phyloP scores from a whole-genome alignment of 805 yeast species.

The Schwanniomyces vanrijiae region DNA sequence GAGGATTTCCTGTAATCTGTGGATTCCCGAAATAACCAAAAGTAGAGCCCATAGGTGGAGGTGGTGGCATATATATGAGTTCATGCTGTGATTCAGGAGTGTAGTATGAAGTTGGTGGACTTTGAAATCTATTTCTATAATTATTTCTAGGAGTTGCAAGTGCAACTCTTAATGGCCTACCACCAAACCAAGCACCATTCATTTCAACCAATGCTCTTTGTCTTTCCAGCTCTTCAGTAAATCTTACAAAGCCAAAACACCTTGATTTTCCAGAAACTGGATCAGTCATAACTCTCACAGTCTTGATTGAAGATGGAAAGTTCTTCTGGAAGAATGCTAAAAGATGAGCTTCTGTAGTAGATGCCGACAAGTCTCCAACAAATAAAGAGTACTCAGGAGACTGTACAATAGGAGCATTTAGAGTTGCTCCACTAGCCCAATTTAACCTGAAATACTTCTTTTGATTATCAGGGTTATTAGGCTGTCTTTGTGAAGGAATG shows the following conservation, averaged over 20 bases:
- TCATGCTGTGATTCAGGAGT: conserved; percentile 13
- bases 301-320: conserved; percentile 63
- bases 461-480: conserved; percentile 44
- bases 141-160: conserved; percentile 70
- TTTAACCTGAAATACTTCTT: conserved; percentile 70
- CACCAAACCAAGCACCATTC: conserved; percentile 82
- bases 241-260: conserved; percentile 80
- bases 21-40: conserved; percentile 15
- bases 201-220: conserved; percentile 66
- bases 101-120: conserved; percentile 3
- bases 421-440: conserved; percentile 84
- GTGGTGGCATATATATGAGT: conserved; percentile 14
- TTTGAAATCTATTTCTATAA: conserved; percentile 5
- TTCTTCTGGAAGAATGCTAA: conserved; percentile 68
- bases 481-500: conserved; percentile 43
- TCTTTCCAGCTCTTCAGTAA: conserved; percentile 68
- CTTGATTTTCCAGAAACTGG: conserved; percentile 76
- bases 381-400: conserved; percentile 76
- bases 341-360: conserved; percentile 78
- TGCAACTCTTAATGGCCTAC: conserved; percentile 74
- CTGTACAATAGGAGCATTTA: conserved; percentile 67
- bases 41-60: conserved; percentile 9
- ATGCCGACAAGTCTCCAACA: conserved; percentile 81
- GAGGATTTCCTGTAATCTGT: conserved; percentile 11
- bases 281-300: conserved; percentile 84